Conservation (phyloP, 2,329 filamentous ascomycete species). For the Coniochaeta sp. region DNA sequence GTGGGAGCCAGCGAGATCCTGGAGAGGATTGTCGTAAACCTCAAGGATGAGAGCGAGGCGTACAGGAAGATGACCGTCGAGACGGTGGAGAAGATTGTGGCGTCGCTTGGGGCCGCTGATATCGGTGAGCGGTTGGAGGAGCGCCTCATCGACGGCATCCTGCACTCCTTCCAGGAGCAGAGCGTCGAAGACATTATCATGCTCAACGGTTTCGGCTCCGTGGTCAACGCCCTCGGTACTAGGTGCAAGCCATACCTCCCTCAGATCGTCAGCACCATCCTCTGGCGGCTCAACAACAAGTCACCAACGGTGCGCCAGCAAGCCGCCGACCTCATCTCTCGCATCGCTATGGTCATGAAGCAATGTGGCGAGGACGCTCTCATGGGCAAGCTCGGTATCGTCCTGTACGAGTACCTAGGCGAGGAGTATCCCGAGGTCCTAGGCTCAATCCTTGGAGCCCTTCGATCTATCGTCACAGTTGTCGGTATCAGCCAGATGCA, state of each 20-base stretch:
- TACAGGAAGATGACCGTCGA: slow-evolving; percentile 99
- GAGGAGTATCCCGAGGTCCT: slow-evolving; percentile 98
- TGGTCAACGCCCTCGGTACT: slow-evolving; percentile 89
- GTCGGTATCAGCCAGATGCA: slow-evolving; percentile 98
- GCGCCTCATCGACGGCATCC: slow-evolving; percentile 86
- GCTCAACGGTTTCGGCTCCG: slow-evolving; percentile 95
- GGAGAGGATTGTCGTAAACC: slow-evolving; percentile 84
- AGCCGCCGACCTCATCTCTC: slow-evolving; percentile 90
- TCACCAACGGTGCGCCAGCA: slow-evolving; percentile 94
- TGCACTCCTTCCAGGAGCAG: slow-evolving; percentile 96
- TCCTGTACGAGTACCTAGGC: slow-evolving; percentile 95
- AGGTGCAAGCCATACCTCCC: slow-evolving; percentile 95
- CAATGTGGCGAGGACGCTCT: slow-evolving; percentile 94
- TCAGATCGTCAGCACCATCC: slow-evolving; percentile 93
- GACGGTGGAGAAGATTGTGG: slow-evolving; percentile 93
- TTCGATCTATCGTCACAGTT: slow-evolving; percentile 94
- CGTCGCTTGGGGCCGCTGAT: slow-evolving; percentile 86
- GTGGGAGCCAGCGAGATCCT: slow-evolving; percentile 96
- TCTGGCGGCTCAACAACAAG: slow-evolving; percentile 97
- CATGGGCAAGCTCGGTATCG: slow-evolving; percentile 90
- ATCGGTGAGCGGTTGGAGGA: slow-evolving; percentile 91
- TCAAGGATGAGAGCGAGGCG: slow-evolving; percentile 96
- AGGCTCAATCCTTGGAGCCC: slow-evolving; percentile 88
- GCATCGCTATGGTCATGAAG: slow-evolving; percentile 98
- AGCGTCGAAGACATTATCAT: slow-evolving; percentile 93